Base-by-base conservation (phyloP, 2,329 filamentous ascomycete species). In the Aphanoascus verrucosus region DNA sequence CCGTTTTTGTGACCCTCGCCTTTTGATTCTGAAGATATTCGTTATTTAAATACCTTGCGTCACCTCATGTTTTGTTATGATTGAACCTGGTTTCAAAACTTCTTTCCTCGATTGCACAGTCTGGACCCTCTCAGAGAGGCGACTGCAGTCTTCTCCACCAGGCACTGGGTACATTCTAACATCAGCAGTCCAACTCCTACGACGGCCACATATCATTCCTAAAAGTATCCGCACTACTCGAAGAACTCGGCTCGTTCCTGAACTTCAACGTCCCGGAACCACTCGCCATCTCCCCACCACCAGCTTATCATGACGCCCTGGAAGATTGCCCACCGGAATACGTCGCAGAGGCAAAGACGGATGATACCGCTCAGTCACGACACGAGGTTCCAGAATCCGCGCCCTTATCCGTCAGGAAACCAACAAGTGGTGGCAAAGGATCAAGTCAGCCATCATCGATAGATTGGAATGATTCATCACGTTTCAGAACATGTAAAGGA, bases 241-340 rank as follows among this genome's bases (percentile, higher is more conserved):
- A 55, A 31, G 51, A 56, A 20, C 55, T 57, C 34, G 38, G 35
- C 9, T 44, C 47, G 44, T 34, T 53, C 2, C 44, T 57, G 14
- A 49, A 52, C 19, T 42, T 42, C 35, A n/a, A n/a, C n/a, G 35
- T 31, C 7, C 44, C 51, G 17, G 49, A 42, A 17, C 34, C 43
- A 40, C 40, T 19, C 19, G 19, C 14, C 6, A 17, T 32, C 19
- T 38, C 41, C 5, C 55, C 58, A 4, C 57, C 56, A 7, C 57
- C 57, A 14, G 38, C 57, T 14, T 60, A 59, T 28, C 20, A 54
- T 23, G 56, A 59, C 45, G 57, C 49, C 20, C 31, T 56, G 9
- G 19, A 42, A 17, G 58, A 60, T 32, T 50, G 55, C 11, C 58
- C 58, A 12, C 58, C 58, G 12, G 86, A 55, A 20, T 60, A 60